Conservation (phyloP, 345 rosid genomes). For the Erodium maritimum region DNA sequence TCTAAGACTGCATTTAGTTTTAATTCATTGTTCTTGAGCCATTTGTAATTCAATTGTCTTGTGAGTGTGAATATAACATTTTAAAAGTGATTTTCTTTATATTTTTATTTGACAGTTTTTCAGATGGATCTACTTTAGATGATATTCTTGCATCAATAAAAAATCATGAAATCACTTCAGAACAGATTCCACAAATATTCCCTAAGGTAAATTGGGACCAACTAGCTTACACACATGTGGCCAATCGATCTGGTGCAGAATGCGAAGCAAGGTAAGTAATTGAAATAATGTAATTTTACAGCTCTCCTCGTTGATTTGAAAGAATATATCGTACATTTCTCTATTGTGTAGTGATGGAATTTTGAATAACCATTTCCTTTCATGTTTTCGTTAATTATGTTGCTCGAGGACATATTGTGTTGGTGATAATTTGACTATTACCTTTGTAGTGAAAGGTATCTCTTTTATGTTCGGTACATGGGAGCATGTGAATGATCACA, state of each 20-base stretch:
- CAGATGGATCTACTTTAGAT: slow-evolving; percentile 39
- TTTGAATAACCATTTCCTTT: no score
- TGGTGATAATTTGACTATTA: no score
- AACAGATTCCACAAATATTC: slow-evolving; percentile 54
- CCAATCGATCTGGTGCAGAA: slow-evolving; percentile 66
- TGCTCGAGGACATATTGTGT: no score
- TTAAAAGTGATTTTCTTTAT: background rate
- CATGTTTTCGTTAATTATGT: no score
- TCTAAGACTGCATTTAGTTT: no score
- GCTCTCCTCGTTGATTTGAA: background rate
- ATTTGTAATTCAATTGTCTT: no score
- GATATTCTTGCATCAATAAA: slow-evolving; percentile 34
- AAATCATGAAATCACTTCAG: slow-evolving; percentile 69
- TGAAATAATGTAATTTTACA: background rate
- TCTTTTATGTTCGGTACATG: no score
- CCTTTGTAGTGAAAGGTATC: no score
- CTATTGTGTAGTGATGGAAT: no score
- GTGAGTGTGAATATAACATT: background rate
- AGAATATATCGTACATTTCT: no score
- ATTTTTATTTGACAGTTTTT: slow-evolving; percentile 22
- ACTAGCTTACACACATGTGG: slow-evolving; percentile 44
- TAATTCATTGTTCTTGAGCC: no score
- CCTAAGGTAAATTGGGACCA: slow-evolving; percentile 77
- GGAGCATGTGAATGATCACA: no score
- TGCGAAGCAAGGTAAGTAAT: slow-evolving; percentile 69